Percentiles rank a stretch among this genome's conserved stretches.
phyloP scores from a whole-genome alignment of 352 stramenopile species.

The Phytophthora hybrid region DNA sequence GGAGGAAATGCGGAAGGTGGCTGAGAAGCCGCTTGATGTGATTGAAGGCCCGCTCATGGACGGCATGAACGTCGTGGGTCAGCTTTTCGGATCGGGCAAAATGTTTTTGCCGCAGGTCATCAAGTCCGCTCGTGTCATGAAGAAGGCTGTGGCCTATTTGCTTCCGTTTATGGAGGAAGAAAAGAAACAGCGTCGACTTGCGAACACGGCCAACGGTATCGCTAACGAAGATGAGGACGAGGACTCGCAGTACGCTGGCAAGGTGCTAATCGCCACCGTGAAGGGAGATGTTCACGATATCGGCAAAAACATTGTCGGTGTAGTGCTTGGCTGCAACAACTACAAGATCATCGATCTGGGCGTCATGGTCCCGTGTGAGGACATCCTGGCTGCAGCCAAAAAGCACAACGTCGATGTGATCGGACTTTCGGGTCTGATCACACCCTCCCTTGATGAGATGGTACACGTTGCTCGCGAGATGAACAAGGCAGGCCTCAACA shows the following conservation, averaged over 20 bases:
- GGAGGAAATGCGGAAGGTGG: conserved; percentile 92
- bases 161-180: conserved; percentile 98
- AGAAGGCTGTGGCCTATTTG: conserved; percentile 98
- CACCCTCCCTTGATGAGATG: conserved; percentile 98
- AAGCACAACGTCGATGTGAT: conserved; percentile 96
- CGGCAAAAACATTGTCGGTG: conserved; percentile 99
- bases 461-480: conserved; percentile 97
- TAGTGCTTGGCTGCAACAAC: conserved; percentile 99
- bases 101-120: conserved; percentile 99
- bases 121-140: conserved; percentile 98
- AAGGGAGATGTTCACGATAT: conserved; percentile 99
- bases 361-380: conserved; percentile 96
- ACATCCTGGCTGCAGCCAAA: conserved; percentile 71
- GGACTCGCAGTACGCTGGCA: conserved; percentile 89
- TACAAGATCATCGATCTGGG: conserved; percentile 98
- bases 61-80: conserved; percentile 98
- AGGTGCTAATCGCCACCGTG: conserved; percentile 98
- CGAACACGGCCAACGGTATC: conserved; percentile 81
- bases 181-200: conserved; percentile 89
- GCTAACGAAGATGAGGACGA: conserved; percentile 85
- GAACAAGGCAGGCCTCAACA: conserved; percentile 92
- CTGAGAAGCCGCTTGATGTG: conserved; percentile 91
- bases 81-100: conserved; percentile 97
- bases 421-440: conserved; percentile 97
- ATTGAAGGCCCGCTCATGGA: conserved; percentile 99